These are phyloP conservation scores for Crotalaria pallida DNA, from an alignment of 306 rosid species.

Conservation along the genomic window DNA sequence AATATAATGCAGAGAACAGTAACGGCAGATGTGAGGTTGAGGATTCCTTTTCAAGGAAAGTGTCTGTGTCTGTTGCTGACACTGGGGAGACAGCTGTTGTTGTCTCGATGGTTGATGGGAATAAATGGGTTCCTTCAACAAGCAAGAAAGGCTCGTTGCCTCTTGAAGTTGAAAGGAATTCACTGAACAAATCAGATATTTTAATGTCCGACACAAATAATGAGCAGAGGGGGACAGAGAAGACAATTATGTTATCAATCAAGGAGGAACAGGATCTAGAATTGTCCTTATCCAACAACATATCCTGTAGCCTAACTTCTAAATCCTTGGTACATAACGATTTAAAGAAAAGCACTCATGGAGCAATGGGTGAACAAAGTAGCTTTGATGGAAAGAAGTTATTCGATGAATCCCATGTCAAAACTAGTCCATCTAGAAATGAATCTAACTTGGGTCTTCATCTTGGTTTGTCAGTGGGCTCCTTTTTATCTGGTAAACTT, in stretches of 20 bases:
- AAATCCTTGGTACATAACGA: slow-evolving; percentile 35
- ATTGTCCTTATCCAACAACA: slow-evolving; percentile 47
- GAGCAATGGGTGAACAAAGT: slow-evolving; percentile 33
- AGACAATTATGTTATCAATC: slow-evolving; percentile 25
- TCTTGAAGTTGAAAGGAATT: slow-evolving; percentile 41
- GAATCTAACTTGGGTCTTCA: slow-evolving; percentile 60
- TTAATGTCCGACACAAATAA: slow-evolving; percentile 33
- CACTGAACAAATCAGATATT: slow-evolving; percentile 38
- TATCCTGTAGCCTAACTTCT: slow-evolving; percentile 43
- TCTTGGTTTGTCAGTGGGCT: slow-evolving; percentile 71
- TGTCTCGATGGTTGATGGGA: slow-evolving; percentile 71
- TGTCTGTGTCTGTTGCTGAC: slow-evolving; percentile 85
- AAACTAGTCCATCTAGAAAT: slow-evolving; percentile 36
- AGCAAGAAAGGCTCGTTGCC: slow-evolving; percentile 32
- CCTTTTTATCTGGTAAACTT: slow-evolving; percentile 56
- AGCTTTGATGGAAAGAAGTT: slow-evolving; percentile 33
- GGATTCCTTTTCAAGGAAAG: slow-evolving; percentile 56
- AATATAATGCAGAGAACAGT: slow-evolving; percentile 29
- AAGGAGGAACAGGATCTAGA: slow-evolving; percentile 51
- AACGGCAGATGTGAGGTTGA: slow-evolving; percentile 33
- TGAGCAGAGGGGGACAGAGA: slow-evolving; percentile 33
- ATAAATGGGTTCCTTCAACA: slow-evolving; percentile 37
- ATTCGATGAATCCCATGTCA: slow-evolving; percentile 32
- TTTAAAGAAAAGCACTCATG: slow-evolving; percentile 33
- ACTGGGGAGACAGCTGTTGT: slow-evolving; percentile 91